Base-by-base conservation (phyloP, 2,329 filamentous ascomycete species). In the Colletotrichum coccodes region DNA sequence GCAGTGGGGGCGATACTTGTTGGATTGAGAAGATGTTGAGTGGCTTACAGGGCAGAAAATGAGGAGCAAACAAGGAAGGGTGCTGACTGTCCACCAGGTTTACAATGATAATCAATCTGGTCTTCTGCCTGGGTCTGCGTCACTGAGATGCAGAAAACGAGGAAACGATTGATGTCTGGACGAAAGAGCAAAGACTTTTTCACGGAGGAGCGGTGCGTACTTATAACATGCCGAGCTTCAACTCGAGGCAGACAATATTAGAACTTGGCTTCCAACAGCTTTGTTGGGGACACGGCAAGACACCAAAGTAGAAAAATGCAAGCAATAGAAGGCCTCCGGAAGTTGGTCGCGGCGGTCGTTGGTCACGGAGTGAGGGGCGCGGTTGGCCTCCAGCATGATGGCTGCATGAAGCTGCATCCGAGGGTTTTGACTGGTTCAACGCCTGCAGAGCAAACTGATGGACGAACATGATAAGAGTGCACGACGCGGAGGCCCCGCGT, bases 341-440 rank as follows among this genome's bases (percentile, higher is more conserved):
- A 32, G 40, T n/a, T 30, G 28, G 42, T 40, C 53, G 56, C 42
- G 44, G 28, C 30, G 12, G 44, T 23, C n/a, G 60, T 60, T 66
- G 60, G 64, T 53, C 26, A 54, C n/a, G 44, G 16, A 26, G 60
- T 49, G n/a, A 34, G 47, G 30, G 47, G 42, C 8, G n/a, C n/a
- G 34, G 60, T 23, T 32, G 60, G 65, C 65, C 65, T 68, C 65
- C 65, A 21, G 60, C 65, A 68, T 49, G 30, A 47, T 6, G 47
- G 32, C 32, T 23, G 38, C 40, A 21, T 44, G 64, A 52, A 21
- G 57, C 18, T 8, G 47, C 61, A 49, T 23, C 16, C 14, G 21
- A 44, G n/a, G 38, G 6, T 9, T 26, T 6, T 58, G 60, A 46
- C 12, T 63, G 52, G 50, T 34, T 23, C 26, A 34, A 26, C 9